Conservation (phyloP, 768 basidiomycete species). For the Boletus subparvulus region DNA sequence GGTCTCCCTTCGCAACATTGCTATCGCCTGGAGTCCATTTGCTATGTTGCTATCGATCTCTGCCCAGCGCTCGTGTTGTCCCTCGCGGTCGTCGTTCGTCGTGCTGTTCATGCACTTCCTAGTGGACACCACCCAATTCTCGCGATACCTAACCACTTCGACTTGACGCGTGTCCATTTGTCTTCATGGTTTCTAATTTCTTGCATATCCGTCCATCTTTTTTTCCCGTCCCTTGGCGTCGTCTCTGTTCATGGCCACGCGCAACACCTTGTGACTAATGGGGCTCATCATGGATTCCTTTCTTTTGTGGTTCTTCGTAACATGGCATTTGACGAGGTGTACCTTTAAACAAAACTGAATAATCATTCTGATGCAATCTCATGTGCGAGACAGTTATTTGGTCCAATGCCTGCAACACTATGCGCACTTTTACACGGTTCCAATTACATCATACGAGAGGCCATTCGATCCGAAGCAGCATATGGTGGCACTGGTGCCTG, state of each 20-base stretch:
- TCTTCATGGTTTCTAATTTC: conserved; percentile 11
- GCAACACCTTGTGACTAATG: conserved; percentile 8
- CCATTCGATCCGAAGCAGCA: too few species aligned
- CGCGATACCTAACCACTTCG: conserved; percentile 18
- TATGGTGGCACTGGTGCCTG: too few species aligned
- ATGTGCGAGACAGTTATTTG: not conserved
- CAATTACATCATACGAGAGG: too few species aligned
- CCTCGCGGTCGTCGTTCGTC: conserved; percentile 10
- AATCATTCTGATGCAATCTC: conserved; percentile 10
- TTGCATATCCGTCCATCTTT: conserved; percentile 21
- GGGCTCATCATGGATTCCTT: conserved; percentile 10
- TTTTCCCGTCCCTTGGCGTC: not conserved
- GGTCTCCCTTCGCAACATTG: conserved; percentile 13
- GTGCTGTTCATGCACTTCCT: conserved; percentile 14
- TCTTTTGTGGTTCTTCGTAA: conserved; percentile 13
- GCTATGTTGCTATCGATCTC: conserved; percentile 26
- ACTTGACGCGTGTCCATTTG: conserved; percentile 10
- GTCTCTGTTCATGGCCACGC: not conserved
- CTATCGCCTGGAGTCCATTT: conserved; percentile 19
- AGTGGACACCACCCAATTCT: conserved; percentile 3
- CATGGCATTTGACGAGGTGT: conserved; percentile 24
- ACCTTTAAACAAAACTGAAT: conserved; percentile 22
- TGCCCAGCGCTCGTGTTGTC: conserved; percentile 15
- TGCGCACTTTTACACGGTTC: too few species aligned
- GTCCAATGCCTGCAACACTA: too few species aligned